Conservation (phyloP, 2,329 filamentous ascomycete species). For the Paramyrothecium sp. region DNA sequence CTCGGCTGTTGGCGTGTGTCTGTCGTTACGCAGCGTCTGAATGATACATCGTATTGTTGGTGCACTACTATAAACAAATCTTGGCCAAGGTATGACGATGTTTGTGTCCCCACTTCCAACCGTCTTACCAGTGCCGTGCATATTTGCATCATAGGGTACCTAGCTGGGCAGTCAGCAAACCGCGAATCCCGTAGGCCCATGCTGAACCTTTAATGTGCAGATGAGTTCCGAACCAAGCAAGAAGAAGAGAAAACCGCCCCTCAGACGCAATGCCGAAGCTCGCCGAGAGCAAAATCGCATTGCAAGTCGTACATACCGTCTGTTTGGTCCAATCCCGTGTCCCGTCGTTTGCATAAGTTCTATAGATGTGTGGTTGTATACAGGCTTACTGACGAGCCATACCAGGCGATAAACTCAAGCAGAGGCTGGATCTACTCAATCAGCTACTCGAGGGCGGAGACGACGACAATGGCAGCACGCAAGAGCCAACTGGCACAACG, state of each 20-base stretch:
- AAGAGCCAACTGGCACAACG: background rate
- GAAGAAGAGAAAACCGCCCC: conserved; percentile 10
- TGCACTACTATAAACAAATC: too few relatives aligned
- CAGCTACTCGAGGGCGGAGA: conserved; percentile 29
- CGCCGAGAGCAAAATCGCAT: conserved; percentile 24
- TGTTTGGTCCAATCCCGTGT: conserved; percentile 13
- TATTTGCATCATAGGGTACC: too few relatives aligned
- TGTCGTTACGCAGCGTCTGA: too few relatives aligned
- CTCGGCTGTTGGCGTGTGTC: too few relatives aligned
- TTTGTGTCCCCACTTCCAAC: too few relatives aligned
- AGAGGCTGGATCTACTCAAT: conserved; percentile 38
- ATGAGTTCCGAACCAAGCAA: conserved; percentile 3
- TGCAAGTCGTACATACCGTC: conserved; percentile 28
- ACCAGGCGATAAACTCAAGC: conserved; percentile 40
- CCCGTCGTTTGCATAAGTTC: too few relatives aligned
- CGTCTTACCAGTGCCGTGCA: too few relatives aligned
- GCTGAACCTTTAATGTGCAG: background rate
- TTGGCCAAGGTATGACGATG: too few relatives aligned
- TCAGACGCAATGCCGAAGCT: conserved; percentile 19
- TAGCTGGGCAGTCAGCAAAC: too few relatives aligned
- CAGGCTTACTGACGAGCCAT: conserved; percentile 12
- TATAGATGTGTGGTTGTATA: conserved; percentile 8
- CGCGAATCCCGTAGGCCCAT: background rate
- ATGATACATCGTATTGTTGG: too few relatives aligned
- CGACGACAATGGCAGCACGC: background rate